Evolutionary conservation across 1,284 basidiomycete genomes (phyloP).

Genomic region (Sphagnurus paluster): DNA sequence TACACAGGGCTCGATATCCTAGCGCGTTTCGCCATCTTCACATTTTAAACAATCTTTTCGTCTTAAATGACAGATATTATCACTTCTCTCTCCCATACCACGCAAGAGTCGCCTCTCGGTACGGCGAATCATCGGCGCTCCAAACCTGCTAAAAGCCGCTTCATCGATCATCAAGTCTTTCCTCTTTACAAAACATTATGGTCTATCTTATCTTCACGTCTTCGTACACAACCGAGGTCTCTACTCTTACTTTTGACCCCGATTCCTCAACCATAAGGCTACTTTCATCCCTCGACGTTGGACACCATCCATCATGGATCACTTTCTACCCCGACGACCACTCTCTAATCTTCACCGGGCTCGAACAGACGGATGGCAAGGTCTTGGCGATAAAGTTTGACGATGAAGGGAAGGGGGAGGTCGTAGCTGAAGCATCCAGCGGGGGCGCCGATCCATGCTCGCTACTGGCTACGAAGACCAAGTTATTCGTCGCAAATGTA

Average conservation of each 20-base stretch:
- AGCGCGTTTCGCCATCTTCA: not conserved
- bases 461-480: slow-evolving; percentile 46
- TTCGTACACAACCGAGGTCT: slow-evolving; percentile 63
- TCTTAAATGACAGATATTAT: not conserved
- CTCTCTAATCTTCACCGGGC: slow-evolving; percentile 55
- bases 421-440: slow-evolving; percentile 47
- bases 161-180: slow-evolving; percentile 13
- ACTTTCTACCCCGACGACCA: slow-evolving; percentile 54
- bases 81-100: not conserved
- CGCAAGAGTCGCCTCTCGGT: not conserved
- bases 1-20: too few species aligned
- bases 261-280: slow-evolving; percentile 39
- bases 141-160: slow-evolving; percentile 21
- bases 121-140: slow-evolving; percentile 30
- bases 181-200: slow-evolving; percentile 21
- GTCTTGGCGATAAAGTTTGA: slow-evolving; percentile 55
- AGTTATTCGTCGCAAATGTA: slow-evolving; percentile 69
- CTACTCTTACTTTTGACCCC: slow-evolving; percentile 50
- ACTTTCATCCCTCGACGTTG: slow-evolving; percentile 48
- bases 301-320: slow-evolving; percentile 72
- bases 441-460: slow-evolving; percentile 65
- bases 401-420: slow-evolving; percentile 41
- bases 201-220: slow-evolving; percentile 55
- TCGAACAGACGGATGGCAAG: slow-evolving; percentile 63
- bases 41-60: not conserved